These are phyloP conservation scores for Amanita inopinata DNA, from an alignment of 768 basidiomycete species.

Conservation along the genomic window DNA sequence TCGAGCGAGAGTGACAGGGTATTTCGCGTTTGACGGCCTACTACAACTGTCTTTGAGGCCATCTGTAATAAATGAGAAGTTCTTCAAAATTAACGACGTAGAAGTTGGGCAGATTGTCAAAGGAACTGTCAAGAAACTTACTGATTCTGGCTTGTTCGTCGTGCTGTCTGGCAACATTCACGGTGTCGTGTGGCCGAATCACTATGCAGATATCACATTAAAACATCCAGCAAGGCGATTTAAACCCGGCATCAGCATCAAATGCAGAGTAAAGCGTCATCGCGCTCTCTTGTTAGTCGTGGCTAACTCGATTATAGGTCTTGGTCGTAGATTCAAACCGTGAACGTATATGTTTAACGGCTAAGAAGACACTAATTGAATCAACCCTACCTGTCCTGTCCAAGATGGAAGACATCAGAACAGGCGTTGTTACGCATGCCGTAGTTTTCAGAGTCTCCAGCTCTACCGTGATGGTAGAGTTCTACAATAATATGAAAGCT, in stretches of 20 bases:
- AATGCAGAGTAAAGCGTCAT: constrained; percentile 59
- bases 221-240: constrained; percentile 91
- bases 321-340: constrained; percentile 74
- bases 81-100: constrained; percentile 75
- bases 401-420: constrained; percentile 52
- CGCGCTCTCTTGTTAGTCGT: constrained; percentile 6
- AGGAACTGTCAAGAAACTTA: constrained; percentile 80
- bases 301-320: constrained; percentile 35
- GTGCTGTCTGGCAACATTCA: constrained; percentile 82
- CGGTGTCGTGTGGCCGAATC: constrained; percentile 88
- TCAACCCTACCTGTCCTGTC: constrained; percentile 66
- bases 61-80: constrained; percentile 77
- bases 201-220: constrained; percentile 90
- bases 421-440: constrained; percentile 68
- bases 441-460: constrained; percentile 79
- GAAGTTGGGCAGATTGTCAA: constrained; percentile 80
- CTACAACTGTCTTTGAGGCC: constrained; percentile 81
- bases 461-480: constrained; percentile 76
- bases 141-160: constrained; percentile 74
- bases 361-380: constrained; percentile 85
- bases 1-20: constrained; percentile 79
- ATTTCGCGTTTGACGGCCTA: constrained; percentile 78
- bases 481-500: constrained; percentile 84
- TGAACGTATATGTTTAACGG: constrained; percentile 76
- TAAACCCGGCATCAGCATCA: constrained; percentile 72